Conservation (phyloP, 352 stramenopile species). For the Vaucheria bursata region DNA sequence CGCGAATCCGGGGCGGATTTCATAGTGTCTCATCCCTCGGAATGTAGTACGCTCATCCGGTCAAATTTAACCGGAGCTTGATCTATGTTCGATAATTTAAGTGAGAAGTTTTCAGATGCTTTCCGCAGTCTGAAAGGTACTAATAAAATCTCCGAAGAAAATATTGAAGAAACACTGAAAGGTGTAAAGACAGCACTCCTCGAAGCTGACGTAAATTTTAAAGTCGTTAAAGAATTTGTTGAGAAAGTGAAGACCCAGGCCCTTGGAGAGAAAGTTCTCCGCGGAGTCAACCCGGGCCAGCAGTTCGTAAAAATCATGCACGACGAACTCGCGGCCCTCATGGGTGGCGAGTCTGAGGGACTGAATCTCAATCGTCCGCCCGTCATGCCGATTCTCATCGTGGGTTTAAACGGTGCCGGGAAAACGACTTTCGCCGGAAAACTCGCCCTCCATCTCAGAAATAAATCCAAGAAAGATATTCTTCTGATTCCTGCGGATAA, state of each 20-base stretch:
- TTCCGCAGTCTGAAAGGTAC: neutral
- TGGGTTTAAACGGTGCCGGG: constrained; percentile 63
- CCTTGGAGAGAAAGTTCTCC: constrained; percentile 52
- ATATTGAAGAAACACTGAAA: neutral
- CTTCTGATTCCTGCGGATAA: constrained; percentile 62
- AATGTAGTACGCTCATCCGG: no score
- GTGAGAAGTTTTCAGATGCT: neutral
- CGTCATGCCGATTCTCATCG: constrained; percentile 65
- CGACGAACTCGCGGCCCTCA: constrained; percentile 64
- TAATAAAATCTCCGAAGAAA: neutral
- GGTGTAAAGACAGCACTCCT: constrained; percentile 50
- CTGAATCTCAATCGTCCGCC: constrained; percentile 25
- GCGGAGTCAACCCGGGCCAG: constrained; percentile 58
- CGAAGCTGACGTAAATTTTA: constrained; percentile 64
- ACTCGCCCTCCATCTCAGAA: constrained; percentile 60
- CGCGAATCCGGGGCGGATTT: no score
- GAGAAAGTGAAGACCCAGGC: constrained; percentile 57
- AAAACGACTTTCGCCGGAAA: constrained; percentile 66
- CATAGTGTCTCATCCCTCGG: no score
- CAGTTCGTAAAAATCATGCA: constrained; percentile 69
- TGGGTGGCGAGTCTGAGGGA: constrained; percentile 52
- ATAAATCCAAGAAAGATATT: constrained; percentile 56
- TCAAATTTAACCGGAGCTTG: no score
- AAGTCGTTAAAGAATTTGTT: constrained; percentile 58
- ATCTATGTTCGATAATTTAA: constrained; percentile 3